Evolutionary conservation across 2,329 filamentous ascomycete genomes (phyloP), one percentile per base, ranked within the genome.

Genomic region (Phoma herbarum): DNA sequence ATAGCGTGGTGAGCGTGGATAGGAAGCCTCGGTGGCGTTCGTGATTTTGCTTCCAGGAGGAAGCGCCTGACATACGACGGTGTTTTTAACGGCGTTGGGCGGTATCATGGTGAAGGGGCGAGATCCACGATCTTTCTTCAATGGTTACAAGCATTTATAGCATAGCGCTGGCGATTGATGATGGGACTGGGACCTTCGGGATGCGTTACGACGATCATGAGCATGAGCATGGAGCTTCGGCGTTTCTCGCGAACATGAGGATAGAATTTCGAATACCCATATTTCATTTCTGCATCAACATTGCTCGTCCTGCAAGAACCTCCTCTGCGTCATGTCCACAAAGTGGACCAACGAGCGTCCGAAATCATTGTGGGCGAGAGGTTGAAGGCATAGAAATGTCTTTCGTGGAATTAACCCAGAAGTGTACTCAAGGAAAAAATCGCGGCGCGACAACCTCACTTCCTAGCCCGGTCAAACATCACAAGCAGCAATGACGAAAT

Each of bases 91-190:
- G 52, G 45, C 29, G 52, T 50, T 31, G 9, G 22, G 39, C 6
- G 23, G 26, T 10, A 16, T 7, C 7, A 22, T 18, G 51, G 33
- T 25, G 29, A 16, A 12, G 6, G 4, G 4, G 31, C 16, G 28
- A 49, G 37, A 18, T 39, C 18, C 10, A 25, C 12, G n/a, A 16
- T 14, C 23, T 31, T 39, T n/a, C 4, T 39, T 20, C 6, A 4
- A 43, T 10, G 10, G 23, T 47, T 28, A 20, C 18, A 20, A 29
- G n/a, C 42, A 57, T 61, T 61, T 16, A 44, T 51, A 50, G 59
- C 59, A 61, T 61, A 61, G 59, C 59, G 54, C 51, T 44, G 59
- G 59, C 45, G 59, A 58, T 25, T 44, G 35, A 64, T 59, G 12
- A 28, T 20, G 23, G 45, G 28, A 37, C 14, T 22, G 14, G 41